Base-by-base conservation (phyloP, 1,284 basidiomycete genomes). In the Exobasidium rhododendri region DNA sequence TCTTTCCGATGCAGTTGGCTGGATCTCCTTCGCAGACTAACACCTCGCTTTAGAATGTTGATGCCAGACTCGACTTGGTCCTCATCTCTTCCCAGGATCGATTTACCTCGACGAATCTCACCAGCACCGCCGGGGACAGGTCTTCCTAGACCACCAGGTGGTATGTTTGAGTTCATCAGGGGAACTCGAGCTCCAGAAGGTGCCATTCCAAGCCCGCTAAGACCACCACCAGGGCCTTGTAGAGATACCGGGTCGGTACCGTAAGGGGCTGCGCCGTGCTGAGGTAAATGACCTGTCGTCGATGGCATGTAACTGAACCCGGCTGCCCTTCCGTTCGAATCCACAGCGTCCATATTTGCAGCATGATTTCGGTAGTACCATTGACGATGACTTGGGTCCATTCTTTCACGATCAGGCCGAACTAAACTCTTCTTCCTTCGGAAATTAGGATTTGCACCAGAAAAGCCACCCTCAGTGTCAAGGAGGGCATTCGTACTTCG, bases 341-440 rank as follows among this genome's bases (percentile, higher is more conserved):
- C 66, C 54, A 71, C 65, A 26, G 69, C 63, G 49, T 79, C 87
- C 80, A 92, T 85, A 77, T 90, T 87, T 22, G 89, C 88, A 14
- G 91, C 91, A 81, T 91, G 92, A 68, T 86, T 89, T 58, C 92
- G 88, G 82, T 98, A 98, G 82, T 97, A 90, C 88, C 90, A 98
- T 71, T 94, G 88, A 47, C 93, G 86, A 83, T 97, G 93, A 53
- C 87, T 88, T 7, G 94, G 93, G 78, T 97, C 94, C 75, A 97
- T 92, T 83, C 94, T 91, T 83, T 97, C 94, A 66, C 94, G 85
- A 81, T 98, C 94, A 6, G 96, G 94, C 61, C 87, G 84, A 59
- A 97, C 91, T 52, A 98, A 85, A 77, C 89, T 92, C 85, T 94
- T 94, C 84, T 97, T 97, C 77, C 94, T 83, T 61, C 83, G 82